A percentile compares a stretch with the other conserved stretches of the same genome.
Evolutionary conservation across 106 monocot species (phyloP).

Genomic region (Dioscorea alata): DNA sequence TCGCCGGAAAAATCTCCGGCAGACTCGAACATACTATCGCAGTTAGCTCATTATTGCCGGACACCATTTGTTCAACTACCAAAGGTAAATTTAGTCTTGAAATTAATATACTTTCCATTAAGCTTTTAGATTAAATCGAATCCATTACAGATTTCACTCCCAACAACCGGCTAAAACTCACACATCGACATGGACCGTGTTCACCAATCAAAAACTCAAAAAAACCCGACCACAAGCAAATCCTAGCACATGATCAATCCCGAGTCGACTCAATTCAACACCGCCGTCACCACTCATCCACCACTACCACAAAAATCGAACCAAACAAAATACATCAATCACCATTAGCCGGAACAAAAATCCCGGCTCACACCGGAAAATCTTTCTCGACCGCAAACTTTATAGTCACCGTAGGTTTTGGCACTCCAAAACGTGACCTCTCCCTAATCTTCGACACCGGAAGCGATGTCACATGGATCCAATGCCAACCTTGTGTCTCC

Average conservation of each 20-base stretch:
- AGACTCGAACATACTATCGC: not conserved
- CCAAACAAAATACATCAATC: not conserved
- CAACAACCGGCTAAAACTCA: not conserved
- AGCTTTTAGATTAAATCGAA: not conserved
- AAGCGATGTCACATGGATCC: constrained; percentile 11
- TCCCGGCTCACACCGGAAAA: not conserved
- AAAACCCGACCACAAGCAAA: constrained; percentile 10
- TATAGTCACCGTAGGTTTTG: constrained; percentile 18
- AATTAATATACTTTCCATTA: not conserved
- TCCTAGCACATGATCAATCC: constrained; percentile 24
- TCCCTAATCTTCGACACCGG: constrained; percentile 20
- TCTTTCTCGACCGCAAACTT: not conserved
- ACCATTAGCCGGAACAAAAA: not conserved
- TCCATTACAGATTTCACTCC: not conserved
- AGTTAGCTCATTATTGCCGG: not conserved
- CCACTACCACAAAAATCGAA: not conserved
- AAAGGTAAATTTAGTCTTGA: not conserved
- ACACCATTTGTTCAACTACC: not conserved
- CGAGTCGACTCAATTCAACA: constrained; percentile 20
- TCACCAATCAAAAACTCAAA: constrained; percentile 5
- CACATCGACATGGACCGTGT: constrained; percentile 24
- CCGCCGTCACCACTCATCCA: not conserved
- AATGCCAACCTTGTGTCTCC: constrained; percentile 30
- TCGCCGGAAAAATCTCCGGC: not conserved
- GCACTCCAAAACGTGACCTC: constrained; percentile 19